Conservation (phyloP, 2,329 filamentous ascomycete genomes). For the Penicillium sp. region DNA sequence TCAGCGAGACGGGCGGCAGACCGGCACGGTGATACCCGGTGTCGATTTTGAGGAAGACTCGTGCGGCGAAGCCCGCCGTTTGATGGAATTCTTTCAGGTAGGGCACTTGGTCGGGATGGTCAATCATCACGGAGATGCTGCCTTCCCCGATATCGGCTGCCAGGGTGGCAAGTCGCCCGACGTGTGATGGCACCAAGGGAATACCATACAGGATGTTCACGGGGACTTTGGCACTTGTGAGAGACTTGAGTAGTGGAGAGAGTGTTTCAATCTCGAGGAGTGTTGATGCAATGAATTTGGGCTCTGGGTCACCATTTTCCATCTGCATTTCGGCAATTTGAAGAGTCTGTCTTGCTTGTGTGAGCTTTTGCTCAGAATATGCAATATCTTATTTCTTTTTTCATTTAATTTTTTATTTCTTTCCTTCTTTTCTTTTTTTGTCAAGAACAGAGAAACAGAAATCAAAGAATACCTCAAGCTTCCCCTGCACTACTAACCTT, state of each 20-base stretch:
- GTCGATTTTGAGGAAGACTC: constrained; percentile 68
- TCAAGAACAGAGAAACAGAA: background rate
- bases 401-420: background rate
- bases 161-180: constrained; percentile 55
- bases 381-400: too few species aligned
- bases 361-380: too few species aligned
- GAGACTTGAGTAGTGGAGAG: constrained; percentile 54
- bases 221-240: constrained; percentile 43
- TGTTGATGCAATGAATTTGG: constrained; percentile 66
- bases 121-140: constrained; percentile 61
- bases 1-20: constrained; percentile 47
- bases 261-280: constrained; percentile 67
- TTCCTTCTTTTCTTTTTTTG: background rate
- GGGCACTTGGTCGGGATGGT: constrained; percentile 58
- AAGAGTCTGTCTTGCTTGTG: constrained; percentile 46
- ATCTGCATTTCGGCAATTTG: constrained; percentile 65
- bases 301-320: constrained; percentile 48
- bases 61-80: constrained; percentile 44
- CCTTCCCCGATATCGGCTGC: constrained; percentile 51
- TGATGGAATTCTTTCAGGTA: constrained; percentile 42
- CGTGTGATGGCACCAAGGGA: constrained; percentile 56
- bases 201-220: constrained; percentile 69
- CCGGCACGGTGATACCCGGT: constrained; percentile 68
- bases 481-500: constrained; percentile 49
- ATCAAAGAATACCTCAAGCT: background rate